phyloP scores from a whole-genome alignment of 140 eudicot genomes.

The Bidens hawaiensis region DNA sequence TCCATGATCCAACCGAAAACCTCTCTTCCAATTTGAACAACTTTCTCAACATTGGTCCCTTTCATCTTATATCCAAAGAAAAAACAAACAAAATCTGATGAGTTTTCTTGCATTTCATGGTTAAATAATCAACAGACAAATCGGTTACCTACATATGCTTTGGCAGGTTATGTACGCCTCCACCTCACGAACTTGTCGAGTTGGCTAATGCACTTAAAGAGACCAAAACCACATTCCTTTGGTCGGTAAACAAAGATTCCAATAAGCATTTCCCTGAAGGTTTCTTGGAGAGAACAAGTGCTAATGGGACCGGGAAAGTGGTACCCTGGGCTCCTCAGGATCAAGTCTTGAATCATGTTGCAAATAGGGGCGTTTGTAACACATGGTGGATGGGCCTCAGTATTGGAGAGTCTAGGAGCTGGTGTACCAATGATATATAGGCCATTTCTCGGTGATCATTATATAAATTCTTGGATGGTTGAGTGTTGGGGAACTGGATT shows the following conservation, averaged over 20 bases:
- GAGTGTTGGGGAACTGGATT: conserved; percentile 55
- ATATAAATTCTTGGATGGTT: conserved; percentile 44
- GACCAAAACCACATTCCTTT: conserved; percentile 36
- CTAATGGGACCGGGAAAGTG: conserved; percentile 35
- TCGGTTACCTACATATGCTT: conserved; percentile 56
- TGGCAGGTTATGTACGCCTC: conserved; percentile 41
- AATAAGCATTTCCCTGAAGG: conserved; percentile 34
- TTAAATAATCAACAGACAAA: conserved; percentile 26
- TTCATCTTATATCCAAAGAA: conserved; percentile 24
- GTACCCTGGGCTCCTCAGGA: conserved; percentile 67
- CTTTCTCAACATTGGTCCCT: conserved; percentile 50
- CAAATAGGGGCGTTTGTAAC: conserved; percentile 46
- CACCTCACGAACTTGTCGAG: conserved; percentile 35
- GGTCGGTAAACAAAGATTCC: conserved; percentile 39
- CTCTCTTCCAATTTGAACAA: conserved; percentile 29
- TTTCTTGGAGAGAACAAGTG: conserved; percentile 28
- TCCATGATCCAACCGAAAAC: conserved; percentile 25
- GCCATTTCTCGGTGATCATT: conserved; percentile 62
- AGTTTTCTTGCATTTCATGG: conserved; percentile 29
- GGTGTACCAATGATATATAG: conserved; percentile 57
- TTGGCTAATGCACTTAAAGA: conserved; percentile 55
- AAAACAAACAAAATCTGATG: not conserved
- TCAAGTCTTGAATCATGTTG: conserved; percentile 34
- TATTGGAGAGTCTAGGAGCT: conserved; percentile 49
- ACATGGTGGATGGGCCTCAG: conserved; percentile 63